Base-by-base conservation (phyloP, 345 rosid genomes). In the Physaria fendleri region DNA sequence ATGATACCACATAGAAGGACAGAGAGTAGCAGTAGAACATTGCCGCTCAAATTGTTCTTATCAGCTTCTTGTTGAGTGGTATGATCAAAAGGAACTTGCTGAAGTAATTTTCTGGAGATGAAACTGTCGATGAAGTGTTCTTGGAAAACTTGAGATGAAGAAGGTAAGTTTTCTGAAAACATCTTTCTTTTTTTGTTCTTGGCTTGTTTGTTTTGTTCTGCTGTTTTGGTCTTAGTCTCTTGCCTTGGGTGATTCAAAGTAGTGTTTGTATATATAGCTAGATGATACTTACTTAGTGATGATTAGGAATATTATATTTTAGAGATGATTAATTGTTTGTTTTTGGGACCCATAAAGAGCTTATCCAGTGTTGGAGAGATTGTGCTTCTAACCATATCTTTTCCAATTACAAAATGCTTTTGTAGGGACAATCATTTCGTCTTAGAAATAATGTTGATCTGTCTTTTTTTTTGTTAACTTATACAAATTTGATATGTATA, bases 1-100 rank as follows among this genome's bases (percentile, higher is more conserved):
- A 84, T 72, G 7, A 81, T 37, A 13, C 81, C 81, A 21, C 86
- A 84, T 6, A 84, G 15, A 18, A 84, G 77, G 46, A 79, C 69
- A 5, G 81, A 65, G 16, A 79, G 74, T 23, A 79, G 66, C 68
- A 84, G 18, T 29, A 79, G 62, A 45, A 56, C 73, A 35, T 77
- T 79, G 52, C 76, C 64, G 45, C 79, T 76, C 8, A 83, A 60
- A 52, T 53, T 71, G 55, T 30, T 69, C 40, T 55, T 72, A 14
- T 59, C 20, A 63, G 52, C 51, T 32, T 2, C 59, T 64, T 66
- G 28, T 59, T 60, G 54, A 41, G 32, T 18, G 51, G 7, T 40
- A 12, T 56, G 77, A 3, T 18, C 6, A 68, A 75, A 52, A 44
- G 77, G 66, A 51, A 56, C 29, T n/a, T 64, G 73, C 12, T 56